Conservation (phyloP, 1,284 basidiomycete species). For the Cutaneotrichosporon mucoides region DNA sequence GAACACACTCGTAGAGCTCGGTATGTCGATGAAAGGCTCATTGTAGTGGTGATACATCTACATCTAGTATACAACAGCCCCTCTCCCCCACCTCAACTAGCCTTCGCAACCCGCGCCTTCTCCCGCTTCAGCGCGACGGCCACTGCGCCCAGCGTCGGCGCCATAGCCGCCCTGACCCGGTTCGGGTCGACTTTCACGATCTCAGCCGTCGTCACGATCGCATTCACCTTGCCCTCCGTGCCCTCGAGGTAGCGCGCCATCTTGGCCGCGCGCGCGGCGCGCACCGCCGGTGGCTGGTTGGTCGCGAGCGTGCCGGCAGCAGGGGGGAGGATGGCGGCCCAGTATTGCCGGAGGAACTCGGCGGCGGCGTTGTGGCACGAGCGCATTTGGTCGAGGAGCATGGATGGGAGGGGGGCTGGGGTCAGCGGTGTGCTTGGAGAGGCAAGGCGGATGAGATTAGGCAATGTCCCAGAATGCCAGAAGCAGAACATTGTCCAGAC, state of each 20-base stretch:
- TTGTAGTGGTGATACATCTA: no score
- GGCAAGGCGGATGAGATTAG: no score
- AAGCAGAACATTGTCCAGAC: no score
- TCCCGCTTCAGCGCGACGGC: constrained; percentile 59
- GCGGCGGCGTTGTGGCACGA: constrained; percentile 88
- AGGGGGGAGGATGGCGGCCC: constrained; percentile 80
- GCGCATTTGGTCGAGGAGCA: constrained; percentile 71
- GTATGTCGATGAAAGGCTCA: no score
- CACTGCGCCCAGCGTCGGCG: constrained; percentile 71
- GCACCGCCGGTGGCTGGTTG: constrained; percentile 49
- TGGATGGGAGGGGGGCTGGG: constrained; percentile 76
- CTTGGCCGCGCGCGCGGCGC: constrained; percentile 69
- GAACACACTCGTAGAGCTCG: no score
- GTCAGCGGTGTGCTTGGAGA: constrained; percentile 1
- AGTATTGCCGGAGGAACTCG: constrained; percentile 95
- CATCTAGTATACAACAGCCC: no score
- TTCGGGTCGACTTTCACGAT: constrained; percentile 61
- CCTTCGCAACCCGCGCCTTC: constrained; percentile 1
- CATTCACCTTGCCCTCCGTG: constrained; percentile 74
- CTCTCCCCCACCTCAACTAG: background rate
- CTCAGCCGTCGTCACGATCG: constrained; percentile 63
- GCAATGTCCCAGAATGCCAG: no score
- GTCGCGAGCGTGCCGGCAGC: constrained; percentile 54
- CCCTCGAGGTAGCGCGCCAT: constrained; percentile 76
- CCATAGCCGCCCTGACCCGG: constrained; percentile 68